Conservation (phyloP, 2,329 filamentous ascomycete species). For the Cryphonectria parasitica region DNA sequence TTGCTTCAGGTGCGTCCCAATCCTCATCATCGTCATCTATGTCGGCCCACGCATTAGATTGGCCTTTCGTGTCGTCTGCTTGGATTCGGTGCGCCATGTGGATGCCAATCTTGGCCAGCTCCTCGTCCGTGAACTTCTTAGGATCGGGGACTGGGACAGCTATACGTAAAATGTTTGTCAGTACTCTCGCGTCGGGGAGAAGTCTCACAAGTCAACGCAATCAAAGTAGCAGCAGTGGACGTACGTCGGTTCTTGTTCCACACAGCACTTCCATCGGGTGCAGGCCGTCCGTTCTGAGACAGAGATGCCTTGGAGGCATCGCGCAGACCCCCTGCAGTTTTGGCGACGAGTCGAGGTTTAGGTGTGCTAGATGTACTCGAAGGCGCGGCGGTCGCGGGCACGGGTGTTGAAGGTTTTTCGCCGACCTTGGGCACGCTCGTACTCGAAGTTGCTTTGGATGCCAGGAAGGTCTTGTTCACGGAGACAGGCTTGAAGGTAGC, state of each 20-base stretch:
- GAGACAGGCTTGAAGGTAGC: slow-evolving; percentile 83
- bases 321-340: slow-evolving; percentile 66
- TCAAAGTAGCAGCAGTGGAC: slow-evolving; percentile 37
- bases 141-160: slow-evolving; percentile 69
- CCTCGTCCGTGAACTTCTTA: slow-evolving; percentile 84
- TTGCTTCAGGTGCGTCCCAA: slow-evolving; percentile 82
- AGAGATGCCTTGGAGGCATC: slow-evolving; percentile 53
- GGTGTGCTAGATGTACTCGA: slow-evolving; percentile 53
- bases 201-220: neutral
- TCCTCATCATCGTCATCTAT: slow-evolving; percentile 83
- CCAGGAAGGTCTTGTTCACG: slow-evolving; percentile 81
- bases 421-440: slow-evolving; percentile 52
- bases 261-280: slow-evolving; percentile 73
- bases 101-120: slow-evolving; percentile 84
- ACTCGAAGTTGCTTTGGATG: slow-evolving; percentile 63
- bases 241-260: slow-evolving; percentile 90
- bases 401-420: slow-evolving; percentile 53
- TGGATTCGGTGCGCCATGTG: slow-evolving; percentile 81
- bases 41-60: slow-evolving; percentile 74
- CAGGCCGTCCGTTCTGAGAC: slow-evolving; percentile 47
- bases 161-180: slow-evolving; percentile 39
- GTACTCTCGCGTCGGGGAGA: neutral
- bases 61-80: slow-evolving; percentile 72
- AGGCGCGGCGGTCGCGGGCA: slow-evolving; percentile 47
- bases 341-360: slow-evolving; percentile 75